Evolutionary conservation across 1,284 basidiomycete genomes (phyloP), one percentile per base, ranked within the genome.

Genomic region (Boletus semigastroideus): DNA sequence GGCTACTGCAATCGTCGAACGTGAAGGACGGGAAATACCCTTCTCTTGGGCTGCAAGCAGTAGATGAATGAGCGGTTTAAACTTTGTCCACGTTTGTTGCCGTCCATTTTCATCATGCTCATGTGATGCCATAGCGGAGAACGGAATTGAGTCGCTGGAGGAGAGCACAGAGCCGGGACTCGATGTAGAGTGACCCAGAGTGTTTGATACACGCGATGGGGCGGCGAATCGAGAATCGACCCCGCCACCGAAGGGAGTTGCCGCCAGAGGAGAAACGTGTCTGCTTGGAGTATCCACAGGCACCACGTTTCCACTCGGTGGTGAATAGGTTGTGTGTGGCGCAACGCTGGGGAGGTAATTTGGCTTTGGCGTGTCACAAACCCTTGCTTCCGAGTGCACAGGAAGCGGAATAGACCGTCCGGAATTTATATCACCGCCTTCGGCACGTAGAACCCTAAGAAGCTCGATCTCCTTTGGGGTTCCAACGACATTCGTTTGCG

Each of bases 1-100:
- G 17, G 68, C 68, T 5, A 63, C 0, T 3, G 72, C 75, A 17
- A 84, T 60, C 9, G 38, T 56, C 11, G 76, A 74, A 31, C 79
- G 74, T 7, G 70, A 62, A 9, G 77, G 70, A 20, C 63, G 65
- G 13, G 27, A 1, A 14, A 58, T 53, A 4, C 75, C 80, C 34
- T 66, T 66, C 22, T 59, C 53, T 13, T 17, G 49, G 37, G 53
- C 56, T 31, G 52, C 46, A 66, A 72, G 59, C 69, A 70, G 46
- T 45, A 58, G 39, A 14, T 57, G 33, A 36, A 71, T 53, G 47
- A 72, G 59, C 40, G 56, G 57, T 37, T 44, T 45, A 30, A 69
- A 70, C 51, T 46, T 51, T 36, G 42, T 27, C 56, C 57, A 55
- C 9, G 48, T 47, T 51, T 56, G 46, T 12, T 11, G 39, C 12